These are phyloP conservation scores for Dactylellina cionopaga DNA, from an alignment of 2,329 filamentous ascomycete species.

Conservation along the genomic window DNA sequence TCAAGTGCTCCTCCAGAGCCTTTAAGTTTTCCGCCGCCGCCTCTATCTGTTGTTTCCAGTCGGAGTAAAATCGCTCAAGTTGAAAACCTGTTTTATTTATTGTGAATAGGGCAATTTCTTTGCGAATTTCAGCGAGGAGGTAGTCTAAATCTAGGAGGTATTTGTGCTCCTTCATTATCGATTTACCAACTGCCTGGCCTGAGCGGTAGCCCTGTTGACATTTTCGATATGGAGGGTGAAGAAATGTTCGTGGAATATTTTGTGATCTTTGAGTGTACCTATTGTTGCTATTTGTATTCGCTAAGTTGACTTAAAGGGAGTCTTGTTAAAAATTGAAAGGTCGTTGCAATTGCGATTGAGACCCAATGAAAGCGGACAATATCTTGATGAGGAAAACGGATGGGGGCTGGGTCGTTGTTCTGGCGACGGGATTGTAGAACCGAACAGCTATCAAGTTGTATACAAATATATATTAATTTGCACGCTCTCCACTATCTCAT, in stretches of 20 bases:
- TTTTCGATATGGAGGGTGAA: neutral
- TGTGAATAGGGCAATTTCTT: neutral
- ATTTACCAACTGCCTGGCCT: neutral
- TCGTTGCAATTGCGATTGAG: too few species aligned
- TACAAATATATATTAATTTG: too few species aligned
- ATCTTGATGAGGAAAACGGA: too few species aligned
- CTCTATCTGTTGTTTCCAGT: neutral
- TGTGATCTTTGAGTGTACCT: neutral
- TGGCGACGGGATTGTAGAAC: too few species aligned
- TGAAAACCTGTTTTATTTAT: neutral
- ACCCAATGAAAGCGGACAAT: too few species aligned
- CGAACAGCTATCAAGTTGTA: too few species aligned
- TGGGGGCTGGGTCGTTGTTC: too few species aligned
- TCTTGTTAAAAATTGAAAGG: too few species aligned
- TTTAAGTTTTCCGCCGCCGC: neutral
- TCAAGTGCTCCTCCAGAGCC: neutral
- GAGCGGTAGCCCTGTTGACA: neutral
- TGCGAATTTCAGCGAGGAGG: neutral
- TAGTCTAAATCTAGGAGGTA: neutral
- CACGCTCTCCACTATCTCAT: too few species aligned
- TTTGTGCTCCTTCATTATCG: neutral
- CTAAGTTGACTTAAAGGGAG: too few species aligned
- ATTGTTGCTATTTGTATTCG: too few species aligned
- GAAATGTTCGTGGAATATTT: conserved; percentile 12
- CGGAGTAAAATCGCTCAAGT: neutral